A percentile compares a stretch with the other conserved stretches of the same genome.
These are phyloP conservation scores for Trichoderma simmonsii DNA, from an alignment of 2,329 filamentous ascomycete species.

Conservation along the genomic window DNA sequence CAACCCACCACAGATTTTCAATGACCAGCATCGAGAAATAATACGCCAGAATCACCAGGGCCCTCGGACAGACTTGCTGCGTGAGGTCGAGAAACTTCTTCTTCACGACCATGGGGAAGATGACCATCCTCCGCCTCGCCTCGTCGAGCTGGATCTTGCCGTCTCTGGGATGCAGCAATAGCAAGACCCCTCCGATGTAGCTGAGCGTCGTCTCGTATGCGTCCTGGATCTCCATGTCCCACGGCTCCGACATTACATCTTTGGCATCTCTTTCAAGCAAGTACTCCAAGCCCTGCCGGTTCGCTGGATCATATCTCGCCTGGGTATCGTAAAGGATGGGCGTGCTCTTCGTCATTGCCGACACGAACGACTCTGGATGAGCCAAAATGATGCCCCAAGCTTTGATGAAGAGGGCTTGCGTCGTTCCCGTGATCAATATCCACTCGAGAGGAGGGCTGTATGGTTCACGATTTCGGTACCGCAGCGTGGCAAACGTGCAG, in stretches of 20 bases:
- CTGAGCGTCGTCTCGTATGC: constrained; percentile 23
- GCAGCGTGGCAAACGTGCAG: constrained; percentile 22
- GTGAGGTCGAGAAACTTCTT: constrained; percentile 17
- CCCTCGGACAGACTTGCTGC: constrained; percentile 13
- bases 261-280: constrained; percentile 19
- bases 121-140: constrained; percentile 11
- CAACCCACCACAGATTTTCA: constrained; percentile 19
- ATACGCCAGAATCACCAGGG: constrained; percentile 19
- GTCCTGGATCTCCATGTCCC: constrained; percentile 22
- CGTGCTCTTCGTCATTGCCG: constrained; percentile 15
- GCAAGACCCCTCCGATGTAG: constrained; percentile 20
- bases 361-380: constrained; percentile 9
- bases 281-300: constrained; percentile 18
- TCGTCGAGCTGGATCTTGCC: not conserved
- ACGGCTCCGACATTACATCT: constrained; percentile 17
- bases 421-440: constrained; percentile 23
- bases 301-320: constrained; percentile 12
- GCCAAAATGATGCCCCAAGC: constrained; percentile 13
- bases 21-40: constrained; percentile 20
- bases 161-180: not conserved
- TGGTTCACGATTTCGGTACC: constrained; percentile 17
- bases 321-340: constrained; percentile 20
- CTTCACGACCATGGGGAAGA: constrained; percentile 20
- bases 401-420: constrained; percentile 14
- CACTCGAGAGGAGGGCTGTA: constrained; percentile 23